Conservation (phyloP, 495 filamentous ascomycete species). For the Xylaria nigripes region DNA sequence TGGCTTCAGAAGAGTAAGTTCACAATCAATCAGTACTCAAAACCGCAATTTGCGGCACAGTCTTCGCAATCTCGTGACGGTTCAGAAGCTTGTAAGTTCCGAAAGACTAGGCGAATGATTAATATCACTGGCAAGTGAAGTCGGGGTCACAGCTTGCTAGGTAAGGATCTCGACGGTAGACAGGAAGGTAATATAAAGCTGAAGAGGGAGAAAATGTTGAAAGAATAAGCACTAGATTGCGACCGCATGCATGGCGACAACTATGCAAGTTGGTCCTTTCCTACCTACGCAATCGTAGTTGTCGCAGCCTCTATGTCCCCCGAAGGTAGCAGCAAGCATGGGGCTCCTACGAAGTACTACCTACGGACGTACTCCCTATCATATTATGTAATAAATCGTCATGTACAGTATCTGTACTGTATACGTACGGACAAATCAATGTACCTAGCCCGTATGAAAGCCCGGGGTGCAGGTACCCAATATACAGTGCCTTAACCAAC, state of each 20-base stretch:
- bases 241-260: background rate
- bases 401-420: no score
- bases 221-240: background rate
- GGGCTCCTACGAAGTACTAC: no score
- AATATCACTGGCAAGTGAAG: background rate
- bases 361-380: no score
- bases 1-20: conserved; percentile 20
- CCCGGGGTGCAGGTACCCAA: no score
- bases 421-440: no score
- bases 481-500: no score
- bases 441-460: no score
- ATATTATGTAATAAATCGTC: no score
- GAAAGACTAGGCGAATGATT: background rate
- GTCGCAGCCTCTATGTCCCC: no score
- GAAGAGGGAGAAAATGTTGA: background rate
- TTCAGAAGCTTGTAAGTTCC: background rate
- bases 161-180: background rate
- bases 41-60: background rate
- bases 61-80: background rate
- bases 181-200: background rate
- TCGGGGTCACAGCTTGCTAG: background rate
- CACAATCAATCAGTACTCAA: background rate
- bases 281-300: background rate
- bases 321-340: no score
- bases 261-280: background rate